Evolutionary conservation across 306 rosid species (phyloP), one percentile per base, ranked within the genome.

Genomic region (Dicorynia guianensis): DNA sequence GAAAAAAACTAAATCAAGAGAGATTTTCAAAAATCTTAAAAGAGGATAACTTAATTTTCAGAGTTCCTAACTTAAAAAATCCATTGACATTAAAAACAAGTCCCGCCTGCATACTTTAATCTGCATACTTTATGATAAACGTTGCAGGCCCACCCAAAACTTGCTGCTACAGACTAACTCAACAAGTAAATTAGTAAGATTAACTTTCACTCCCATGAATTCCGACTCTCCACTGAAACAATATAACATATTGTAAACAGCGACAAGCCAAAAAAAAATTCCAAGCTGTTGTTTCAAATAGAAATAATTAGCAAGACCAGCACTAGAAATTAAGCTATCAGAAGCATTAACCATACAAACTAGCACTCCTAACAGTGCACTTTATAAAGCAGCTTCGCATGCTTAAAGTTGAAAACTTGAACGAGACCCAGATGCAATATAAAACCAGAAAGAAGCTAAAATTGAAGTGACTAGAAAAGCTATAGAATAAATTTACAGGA

Each of bases 181-280:
- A 50, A 56, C 7, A 48, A 49, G 50, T 60, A 63, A 71, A 59
- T 39, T 36, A 35, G 30, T 25, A 25, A 25, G 30, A 25, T 25
- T 2, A 25, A 25, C 30, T 25, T 25, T 25, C 30, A 25, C 30
- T 25, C 30, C 63, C 62, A 39, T 17, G 63, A 50, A 69, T 62
- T 65, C 54, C 4, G 46, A 36, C 49, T 13, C 39, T 61, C 49
- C 15, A 19, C n/a, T 35, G 44, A 65, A 38, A 63, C 11, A 62
- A 75, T 58, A 54, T 44, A 66, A 70, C 33, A 42, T 57, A 25
- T 20, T 4, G 69, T 10, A 69, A 77, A 57, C 69, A 72, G 47
- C 15, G 47, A 48, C 54, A 6, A 2, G 50, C 25, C 18, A 38
- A 36, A 50, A 11, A 52, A 65, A 20, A 14, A 43, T 12, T 11